These are phyloP conservation scores for Cercospora zeina DNA, from an alignment of 2,329 filamentous ascomycete species.

Conservation along the genomic window DNA sequence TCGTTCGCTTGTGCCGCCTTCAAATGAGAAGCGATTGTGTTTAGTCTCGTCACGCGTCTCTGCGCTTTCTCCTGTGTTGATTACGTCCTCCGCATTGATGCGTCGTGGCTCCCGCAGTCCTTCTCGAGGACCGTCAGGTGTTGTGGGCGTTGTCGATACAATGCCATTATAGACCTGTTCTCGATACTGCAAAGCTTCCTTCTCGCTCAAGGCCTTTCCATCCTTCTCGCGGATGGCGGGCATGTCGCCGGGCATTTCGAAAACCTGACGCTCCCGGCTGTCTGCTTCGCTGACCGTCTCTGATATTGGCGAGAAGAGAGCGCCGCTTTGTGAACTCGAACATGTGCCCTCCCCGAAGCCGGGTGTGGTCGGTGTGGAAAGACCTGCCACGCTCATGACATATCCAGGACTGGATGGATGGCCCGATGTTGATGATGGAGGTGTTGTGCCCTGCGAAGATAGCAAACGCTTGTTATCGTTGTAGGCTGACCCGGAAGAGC, in stretches of 20 bases:
- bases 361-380: conserved; percentile 25
- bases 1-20: conserved; percentile 22
- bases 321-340: conserved; percentile 30
- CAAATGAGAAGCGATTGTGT: conserved; percentile 33
- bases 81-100: conserved; percentile 33
- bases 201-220: conserved; percentile 50
- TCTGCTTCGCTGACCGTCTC: conserved; percentile 34
- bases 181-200: conserved; percentile 50
- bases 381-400: conserved; percentile 20
- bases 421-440: conserved; percentile 19
- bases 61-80: conserved; percentile 18
- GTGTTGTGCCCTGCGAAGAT: conserved; percentile 23
- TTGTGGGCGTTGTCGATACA: conserved; percentile 32
- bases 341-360: conserved; percentile 35
- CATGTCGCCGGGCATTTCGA: conserved; percentile 58
- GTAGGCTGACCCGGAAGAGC: conserved; percentile 25
- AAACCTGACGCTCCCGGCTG: conserved; percentile 38
- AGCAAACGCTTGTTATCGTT: conserved; percentile 29
- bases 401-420: conserved; percentile 24
- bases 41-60: conserved; percentile 21
- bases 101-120: conserved; percentile 25
- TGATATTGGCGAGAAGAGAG: conserved; percentile 31
- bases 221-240: conserved; percentile 54
- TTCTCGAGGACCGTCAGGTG: conserved; percentile 18
- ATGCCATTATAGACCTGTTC: conserved; percentile 51